Conservation (phyloP, 176 grass and related monocot species). For the Cenchrus purpureus region DNA sequence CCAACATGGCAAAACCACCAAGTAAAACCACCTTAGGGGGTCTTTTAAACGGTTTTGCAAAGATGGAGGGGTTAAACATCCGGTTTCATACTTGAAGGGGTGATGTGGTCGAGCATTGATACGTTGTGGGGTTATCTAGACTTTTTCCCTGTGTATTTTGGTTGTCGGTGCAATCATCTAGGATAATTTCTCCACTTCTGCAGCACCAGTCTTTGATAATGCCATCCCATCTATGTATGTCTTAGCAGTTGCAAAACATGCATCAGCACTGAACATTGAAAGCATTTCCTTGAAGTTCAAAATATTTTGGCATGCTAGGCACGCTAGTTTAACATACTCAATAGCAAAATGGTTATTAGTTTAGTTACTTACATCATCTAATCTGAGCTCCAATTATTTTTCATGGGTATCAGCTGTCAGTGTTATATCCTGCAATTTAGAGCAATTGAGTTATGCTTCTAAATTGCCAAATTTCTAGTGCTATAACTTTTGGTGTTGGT, state of each 20-base stretch:
- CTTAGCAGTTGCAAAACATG: conserved; percentile 2
- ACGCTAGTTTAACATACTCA: not conserved
- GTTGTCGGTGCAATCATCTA: not conserved
- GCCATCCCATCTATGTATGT: not conserved
- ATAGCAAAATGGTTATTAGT: not conserved
- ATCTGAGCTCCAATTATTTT: conserved; percentile 5
- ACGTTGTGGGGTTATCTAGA: no score
- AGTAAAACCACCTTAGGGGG: no score
- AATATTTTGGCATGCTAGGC: not conserved
- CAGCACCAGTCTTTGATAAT: not conserved
- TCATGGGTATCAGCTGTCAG: not conserved
- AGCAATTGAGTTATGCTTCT: not conserved
- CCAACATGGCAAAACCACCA: no score
- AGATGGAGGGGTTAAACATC: no score
- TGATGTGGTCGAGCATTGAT: no score
- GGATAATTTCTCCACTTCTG: not conserved
- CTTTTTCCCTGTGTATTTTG: not conserved
- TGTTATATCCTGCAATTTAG: not conserved
- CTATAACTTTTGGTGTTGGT: not conserved
- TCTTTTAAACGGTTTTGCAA: no score
- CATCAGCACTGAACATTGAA: not conserved
- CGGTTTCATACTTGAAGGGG: no score
- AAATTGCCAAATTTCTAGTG: not conserved
- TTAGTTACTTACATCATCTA: not conserved
- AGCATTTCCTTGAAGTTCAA: conserved; percentile 1